Base-by-base conservation (phyloP, 2,329 filamentous ascomycete species). In the Colletotrichum graminicola region DNA sequence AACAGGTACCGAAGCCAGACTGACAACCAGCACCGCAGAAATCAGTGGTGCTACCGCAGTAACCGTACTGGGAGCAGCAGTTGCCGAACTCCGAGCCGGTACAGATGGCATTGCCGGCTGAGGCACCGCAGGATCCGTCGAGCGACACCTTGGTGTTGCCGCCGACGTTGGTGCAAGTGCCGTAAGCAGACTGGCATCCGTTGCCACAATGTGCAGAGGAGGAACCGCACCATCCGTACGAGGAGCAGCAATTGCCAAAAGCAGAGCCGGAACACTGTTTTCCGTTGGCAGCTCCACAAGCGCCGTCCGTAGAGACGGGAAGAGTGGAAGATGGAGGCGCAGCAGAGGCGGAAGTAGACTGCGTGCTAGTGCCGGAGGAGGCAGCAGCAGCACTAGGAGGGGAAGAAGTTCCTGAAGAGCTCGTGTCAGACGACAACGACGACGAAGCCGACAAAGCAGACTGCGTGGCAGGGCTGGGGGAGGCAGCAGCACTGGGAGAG, bases 241-340 rank as follows among this genome's bases (percentile, higher is more conserved):
- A 55, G 62, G 77, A 76, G 76, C 76, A 77, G 74, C 79, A 73
- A 74, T 76, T 74, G 26, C 76, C 76, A 64, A 43, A 43, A 5
- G 32, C 10, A 16, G 56, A 73, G 11, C 67, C 71, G 4, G 63
- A 45, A 18, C 67, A 73, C 2, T 68, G 61, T 7, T 36, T 59
- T 34, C 62, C 49, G 8, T 26, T 56, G 49, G 18, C 16, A 5
- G 29, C 18, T 7, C 71, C 71, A 3, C 71, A 71, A 16, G 45
- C 34, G 16, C 67, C 71, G 3, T 66, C 43, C 7, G n/a, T 47
- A 4, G 67, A 71, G 32, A 67, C 32, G 2, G 34, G 34, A 1
- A 60, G 62, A 1, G 67, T 66, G 5, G 62, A 64, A 32, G 62
- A 34, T 29, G 62, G 43, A 4, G 36, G 10, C 1, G 62, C 47